These are phyloP conservation scores for Buxus sempervirens DNA, from an alignment of 164 flowering plant species.

Conservation along the genomic window DNA sequence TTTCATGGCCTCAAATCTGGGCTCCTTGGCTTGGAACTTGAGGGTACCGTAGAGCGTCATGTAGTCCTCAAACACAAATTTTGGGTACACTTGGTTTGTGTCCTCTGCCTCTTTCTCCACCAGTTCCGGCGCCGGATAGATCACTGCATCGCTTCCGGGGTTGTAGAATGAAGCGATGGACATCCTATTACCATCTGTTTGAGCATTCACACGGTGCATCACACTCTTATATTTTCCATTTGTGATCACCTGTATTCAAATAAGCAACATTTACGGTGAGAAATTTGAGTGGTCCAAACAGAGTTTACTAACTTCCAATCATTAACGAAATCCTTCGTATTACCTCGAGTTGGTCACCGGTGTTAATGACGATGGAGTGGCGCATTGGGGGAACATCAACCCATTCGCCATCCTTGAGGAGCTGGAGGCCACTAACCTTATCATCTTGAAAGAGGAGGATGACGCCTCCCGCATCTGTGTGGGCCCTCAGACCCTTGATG, in stretches of 20 bases:
- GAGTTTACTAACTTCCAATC: not conserved
- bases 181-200: slow-evolving; percentile 71
- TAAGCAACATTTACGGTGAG: too few relatives aligned
- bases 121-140: slow-evolving; percentile 67
- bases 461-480: slow-evolving; percentile 95
- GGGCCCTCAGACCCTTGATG: slow-evolving; percentile 86
- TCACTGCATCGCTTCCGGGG: slow-evolving; percentile 81
- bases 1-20: slow-evolving; percentile 87
- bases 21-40: slow-evolving; percentile 90
- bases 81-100: slow-evolving; percentile 51
- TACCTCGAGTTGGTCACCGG: slow-evolving; percentile 95
- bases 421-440: slow-evolving; percentile 85
- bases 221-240: slow-evolving; percentile 96
- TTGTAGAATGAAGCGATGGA: slow-evolving; percentile 92
- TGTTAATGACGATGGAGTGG: slow-evolving; percentile 89
- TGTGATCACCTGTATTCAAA: slow-evolving; percentile 58
- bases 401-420: slow-evolving; percentile 84
- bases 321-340: not conserved
- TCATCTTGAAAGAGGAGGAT: slow-evolving; percentile 87
- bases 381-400: slow-evolving; percentile 87
- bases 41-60: slow-evolving; percentile 76
- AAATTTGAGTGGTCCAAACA: too few relatives aligned
- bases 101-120: slow-evolving; percentile 48
- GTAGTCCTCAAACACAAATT: slow-evolving; percentile 86
- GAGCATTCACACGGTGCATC: slow-evolving; percentile 77